These are phyloP conservation scores for Diaporthe capsici DNA, from an alignment of 2,329 filamentous ascomycete genomes.

Conservation along the genomic window DNA sequence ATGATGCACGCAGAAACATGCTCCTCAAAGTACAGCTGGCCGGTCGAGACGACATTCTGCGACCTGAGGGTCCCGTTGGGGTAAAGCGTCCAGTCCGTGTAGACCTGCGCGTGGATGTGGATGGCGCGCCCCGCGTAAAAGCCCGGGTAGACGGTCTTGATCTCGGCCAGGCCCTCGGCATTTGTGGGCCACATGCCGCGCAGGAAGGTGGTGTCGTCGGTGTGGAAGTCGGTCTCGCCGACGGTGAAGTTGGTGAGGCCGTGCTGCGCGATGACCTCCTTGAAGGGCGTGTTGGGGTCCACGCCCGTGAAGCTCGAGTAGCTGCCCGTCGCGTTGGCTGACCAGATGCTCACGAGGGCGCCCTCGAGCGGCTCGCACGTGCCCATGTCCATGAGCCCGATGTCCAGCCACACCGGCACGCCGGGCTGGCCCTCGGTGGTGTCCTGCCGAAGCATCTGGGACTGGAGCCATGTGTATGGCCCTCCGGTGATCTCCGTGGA, in stretches of 20 bases:
- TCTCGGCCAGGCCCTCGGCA: slow-evolving; percentile 26
- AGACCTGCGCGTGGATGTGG: slow-evolving; percentile 34
- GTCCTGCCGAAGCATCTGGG: slow-evolving; percentile 29
- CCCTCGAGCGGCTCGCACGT: slow-evolving; percentile 35
- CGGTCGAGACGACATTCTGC: slow-evolving; percentile 1
- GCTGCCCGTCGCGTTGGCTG: slow-evolving; percentile 22
- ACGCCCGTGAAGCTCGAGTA: slow-evolving; percentile 30
- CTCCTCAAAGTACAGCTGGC: slow-evolving; percentile 32
- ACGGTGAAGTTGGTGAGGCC: background rate
- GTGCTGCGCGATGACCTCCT: background rate
- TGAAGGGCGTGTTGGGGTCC: slow-evolving; percentile 20
- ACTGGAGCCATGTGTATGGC: slow-evolving; percentile 31
- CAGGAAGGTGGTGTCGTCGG: slow-evolving; percentile 23
- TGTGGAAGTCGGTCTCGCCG: slow-evolving; percentile 29
- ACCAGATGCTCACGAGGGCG: slow-evolving; percentile 35
- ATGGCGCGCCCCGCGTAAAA: slow-evolving; percentile 29
- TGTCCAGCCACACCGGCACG: slow-evolving; percentile 28
- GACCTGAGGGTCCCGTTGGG: slow-evolving; percentile 22
- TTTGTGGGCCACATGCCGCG: slow-evolving; percentile 30
- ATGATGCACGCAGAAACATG: background rate
- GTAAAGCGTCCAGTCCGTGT: slow-evolving; percentile 20
- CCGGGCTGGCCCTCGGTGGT: slow-evolving; percentile 31
- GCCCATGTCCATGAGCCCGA: slow-evolving; percentile 34
- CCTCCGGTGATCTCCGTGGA: slow-evolving; percentile 28
- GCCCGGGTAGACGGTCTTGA: slow-evolving; percentile 33